A percentile compares a stretch with the other conserved stretches of the same genome.
These are phyloP conservation scores for Pseudogymnoascus sp. DNA, from an alignment of 2,329 filamentous ascomycete species.

Conservation along the genomic window DNA sequence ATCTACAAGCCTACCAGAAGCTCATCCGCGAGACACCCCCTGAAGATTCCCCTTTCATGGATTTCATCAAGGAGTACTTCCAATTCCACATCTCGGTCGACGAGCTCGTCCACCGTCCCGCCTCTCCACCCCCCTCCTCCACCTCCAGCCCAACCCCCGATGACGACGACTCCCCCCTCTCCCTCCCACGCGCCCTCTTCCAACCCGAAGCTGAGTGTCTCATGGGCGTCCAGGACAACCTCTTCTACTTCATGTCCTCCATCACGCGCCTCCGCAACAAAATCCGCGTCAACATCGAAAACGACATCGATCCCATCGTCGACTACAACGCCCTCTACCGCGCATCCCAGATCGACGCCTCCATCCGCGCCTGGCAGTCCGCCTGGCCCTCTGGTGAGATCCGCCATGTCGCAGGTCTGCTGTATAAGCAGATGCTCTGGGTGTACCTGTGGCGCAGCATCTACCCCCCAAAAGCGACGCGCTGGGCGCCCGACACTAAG, in stretches of 20 bases:
- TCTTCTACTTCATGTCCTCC: conserved; percentile 70
- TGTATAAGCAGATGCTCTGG: conserved; percentile 61
- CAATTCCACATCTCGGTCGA: conserved; percentile 71
- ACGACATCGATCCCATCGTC: conserved; percentile 56
- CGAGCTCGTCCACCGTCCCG: conserved; percentile 44
- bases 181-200: conserved; percentile 18
- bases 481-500: conserved; percentile 33
- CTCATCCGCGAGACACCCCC: conserved; percentile 57
- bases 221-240: conserved; percentile 71
- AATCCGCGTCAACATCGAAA: conserved; percentile 58
- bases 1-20: conserved; percentile 66
- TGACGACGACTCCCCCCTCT: conserved; percentile 9
- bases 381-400: conserved; percentile 48
- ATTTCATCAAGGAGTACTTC: conserved; percentile 68
- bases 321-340: conserved; percentile 65
- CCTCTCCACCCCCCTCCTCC: conserved; percentile 11
- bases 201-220: conserved; percentile 36
- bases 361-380: conserved; percentile 64
- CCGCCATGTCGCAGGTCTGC: conserved; percentile 41
- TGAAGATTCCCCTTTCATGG: conserved; percentile 60
- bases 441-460: conserved; percentile 55
- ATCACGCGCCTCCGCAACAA: conserved; percentile 70
- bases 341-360: conserved; percentile 67
- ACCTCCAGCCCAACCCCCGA: not conserved
- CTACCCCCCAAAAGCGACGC: conserved; percentile 40